phyloP scores from a whole-genome alignment of 2,329 filamentous ascomycete species.

The Pseudocercospora fuligena region DNA sequence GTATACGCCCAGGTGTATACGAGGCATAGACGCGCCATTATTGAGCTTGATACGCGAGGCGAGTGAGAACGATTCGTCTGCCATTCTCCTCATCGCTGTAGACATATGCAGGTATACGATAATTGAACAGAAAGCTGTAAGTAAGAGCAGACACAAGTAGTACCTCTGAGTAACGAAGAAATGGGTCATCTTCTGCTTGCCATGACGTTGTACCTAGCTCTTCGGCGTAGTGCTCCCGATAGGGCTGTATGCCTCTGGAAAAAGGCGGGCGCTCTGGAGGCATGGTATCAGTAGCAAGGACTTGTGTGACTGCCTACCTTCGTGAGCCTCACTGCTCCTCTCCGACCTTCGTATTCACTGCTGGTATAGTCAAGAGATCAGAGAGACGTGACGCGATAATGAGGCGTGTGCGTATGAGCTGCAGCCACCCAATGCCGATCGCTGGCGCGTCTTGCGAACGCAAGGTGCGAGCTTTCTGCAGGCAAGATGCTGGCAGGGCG shows the following conservation, averaged over 20 bases:
- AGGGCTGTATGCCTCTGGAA: not conserved
- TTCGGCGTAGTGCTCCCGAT: not conserved
- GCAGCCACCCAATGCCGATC: not conserved
- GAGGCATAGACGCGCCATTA: slow-evolving; percentile 70
- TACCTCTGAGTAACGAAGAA: slow-evolving; percentile 29
- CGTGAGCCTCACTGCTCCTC: not conserved
- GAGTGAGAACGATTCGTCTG: slow-evolving; percentile 42
- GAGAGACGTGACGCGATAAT: slow-evolving; percentile 5
- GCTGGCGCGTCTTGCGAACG: not conserved
- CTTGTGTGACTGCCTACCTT: not conserved
- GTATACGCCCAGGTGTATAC: slow-evolving; percentile 76
- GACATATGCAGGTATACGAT: slow-evolving; percentile 17
- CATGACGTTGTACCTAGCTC: not conserved
- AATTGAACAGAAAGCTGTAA: not conserved
- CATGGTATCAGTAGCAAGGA: too few relatives aligned
- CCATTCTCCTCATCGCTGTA: slow-evolving; percentile 27
- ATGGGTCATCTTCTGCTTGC: slow-evolving; percentile 36
- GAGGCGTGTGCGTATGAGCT: not conserved
- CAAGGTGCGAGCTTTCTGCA: slow-evolving; percentile 9
- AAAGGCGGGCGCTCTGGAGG: too few relatives aligned
- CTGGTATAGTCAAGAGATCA: not conserved
- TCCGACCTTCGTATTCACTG: not conserved
- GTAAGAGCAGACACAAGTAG: not conserved
- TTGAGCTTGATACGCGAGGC: slow-evolving; percentile 57
- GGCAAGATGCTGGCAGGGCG: slow-evolving; percentile 1